Evolutionary conservation across 2,329 filamentous ascomycete species (phyloP).

Genomic region (Lanzia echinophila): DNA sequence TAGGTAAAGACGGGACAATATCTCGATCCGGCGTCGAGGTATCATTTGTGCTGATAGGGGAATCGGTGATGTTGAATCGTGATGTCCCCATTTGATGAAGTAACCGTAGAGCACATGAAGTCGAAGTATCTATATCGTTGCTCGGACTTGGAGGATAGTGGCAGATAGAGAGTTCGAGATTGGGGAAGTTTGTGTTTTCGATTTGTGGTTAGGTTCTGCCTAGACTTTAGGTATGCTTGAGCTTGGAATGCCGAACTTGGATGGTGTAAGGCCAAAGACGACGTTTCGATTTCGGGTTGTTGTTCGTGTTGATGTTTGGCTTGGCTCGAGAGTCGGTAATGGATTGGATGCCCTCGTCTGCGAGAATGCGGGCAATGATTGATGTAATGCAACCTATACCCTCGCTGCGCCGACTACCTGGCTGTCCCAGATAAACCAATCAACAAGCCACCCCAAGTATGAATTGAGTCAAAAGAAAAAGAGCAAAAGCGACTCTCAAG

Average conservation of each 20-base stretch:
- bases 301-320: too few relatives aligned
- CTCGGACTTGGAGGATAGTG: background rate
- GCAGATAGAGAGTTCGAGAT: background rate
- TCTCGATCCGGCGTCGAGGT: background rate
- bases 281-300: too few relatives aligned
- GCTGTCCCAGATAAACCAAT: constrained; percentile 1
- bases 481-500: constrained; percentile 14
- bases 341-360: too few relatives aligned
- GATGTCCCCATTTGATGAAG: background rate
- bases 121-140: background rate
- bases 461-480: background rate
- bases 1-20: background rate
- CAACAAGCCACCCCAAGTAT: background rate
- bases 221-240: background rate
- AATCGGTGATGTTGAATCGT: background rate
- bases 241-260: too few relatives aligned
- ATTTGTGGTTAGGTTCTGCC: background rate
- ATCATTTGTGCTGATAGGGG: background rate
- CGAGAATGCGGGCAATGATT: too few relatives aligned
- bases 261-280: too few relatives aligned
- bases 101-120: background rate
- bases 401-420: constrained; percentile 5
- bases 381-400: too few relatives aligned
- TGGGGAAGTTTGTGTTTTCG: background rate
- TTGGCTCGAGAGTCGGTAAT: too few relatives aligned